Evolutionary conservation across 2,329 filamentous ascomycete genomes (phyloP).

Genomic region (Trichoderma harzianum): DNA sequence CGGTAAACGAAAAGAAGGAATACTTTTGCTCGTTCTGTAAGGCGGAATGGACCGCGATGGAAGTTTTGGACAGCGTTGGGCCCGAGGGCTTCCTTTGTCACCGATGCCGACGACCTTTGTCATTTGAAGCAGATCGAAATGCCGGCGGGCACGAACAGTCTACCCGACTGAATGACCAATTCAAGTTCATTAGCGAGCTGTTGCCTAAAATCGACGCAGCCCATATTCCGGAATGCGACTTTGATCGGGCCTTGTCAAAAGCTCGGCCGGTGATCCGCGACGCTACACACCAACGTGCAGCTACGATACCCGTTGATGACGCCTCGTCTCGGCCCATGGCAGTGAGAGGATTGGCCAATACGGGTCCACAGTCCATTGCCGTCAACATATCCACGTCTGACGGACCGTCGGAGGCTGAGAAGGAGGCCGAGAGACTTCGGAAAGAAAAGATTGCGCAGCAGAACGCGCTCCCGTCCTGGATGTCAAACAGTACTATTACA

Average conservation of each 20-base stretch:
- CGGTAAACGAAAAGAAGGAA: constrained; percentile 84
- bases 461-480: constrained; percentile 69
- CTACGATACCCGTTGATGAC: constrained; percentile 56
- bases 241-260: constrained; percentile 63
- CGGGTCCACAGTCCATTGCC: constrained; percentile 64
- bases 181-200: constrained; percentile 73
- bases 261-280: constrained; percentile 64
- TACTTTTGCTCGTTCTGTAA: constrained; percentile 80
- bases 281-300: constrained; percentile 61
- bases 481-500: constrained; percentile 66
- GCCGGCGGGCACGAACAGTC: constrained; percentile 70
- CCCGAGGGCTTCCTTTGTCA: constrained; percentile 77
- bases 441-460: constrained; percentile 64
- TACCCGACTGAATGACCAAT: constrained; percentile 72
- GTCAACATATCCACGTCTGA: constrained; percentile 66
- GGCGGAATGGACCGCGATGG: constrained; percentile 83
- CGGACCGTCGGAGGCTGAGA: constrained; percentile 64
- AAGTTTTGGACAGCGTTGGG: constrained; percentile 76
- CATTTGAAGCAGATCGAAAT: constrained; percentile 63
- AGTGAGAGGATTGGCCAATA: constrained; percentile 65
- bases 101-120: constrained; percentile 65
- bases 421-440: constrained; percentile 59
- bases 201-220: constrained; percentile 74
- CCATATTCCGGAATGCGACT: constrained; percentile 69
- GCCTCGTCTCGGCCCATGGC: constrained; percentile 58